phyloP scores from a whole-genome alignment of 2,329 filamentous ascomycete genomes.

The Fusarium redolens region DNA sequence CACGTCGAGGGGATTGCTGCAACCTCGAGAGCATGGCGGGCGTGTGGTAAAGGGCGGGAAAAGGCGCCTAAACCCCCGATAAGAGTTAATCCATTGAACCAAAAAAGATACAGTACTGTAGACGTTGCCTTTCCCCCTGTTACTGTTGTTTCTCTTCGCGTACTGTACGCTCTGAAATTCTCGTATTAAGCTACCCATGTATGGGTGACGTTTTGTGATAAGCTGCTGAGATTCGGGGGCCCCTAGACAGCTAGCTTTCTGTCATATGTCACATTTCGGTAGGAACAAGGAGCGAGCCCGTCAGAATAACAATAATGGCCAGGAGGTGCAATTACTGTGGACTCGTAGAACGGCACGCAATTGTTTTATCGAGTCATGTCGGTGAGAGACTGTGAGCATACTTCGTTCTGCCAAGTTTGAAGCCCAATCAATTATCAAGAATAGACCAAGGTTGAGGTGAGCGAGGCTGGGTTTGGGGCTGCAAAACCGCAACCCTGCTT shows the following conservation, averaged over 20 bases:
- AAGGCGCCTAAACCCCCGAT: conserved; percentile 12
- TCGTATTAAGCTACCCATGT: conserved; percentile 28
- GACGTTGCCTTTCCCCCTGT: conserved; percentile 17
- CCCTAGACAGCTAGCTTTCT: conserved; percentile 1
- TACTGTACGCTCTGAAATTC: background rate
- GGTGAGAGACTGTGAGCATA: background rate
- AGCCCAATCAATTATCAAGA: background rate
- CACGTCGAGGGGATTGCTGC: conserved; percentile 23
- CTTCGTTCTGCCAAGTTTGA: background rate
- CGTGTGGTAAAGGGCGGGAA: conserved; percentile 25
- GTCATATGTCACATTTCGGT: conserved; percentile 33
- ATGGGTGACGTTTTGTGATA: conserved; percentile 22
- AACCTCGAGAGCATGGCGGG: conserved; percentile 26
- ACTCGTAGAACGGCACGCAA: conserved; percentile 5
- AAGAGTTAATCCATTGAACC: background rate
- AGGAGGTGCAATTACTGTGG: conserved; percentile 8
- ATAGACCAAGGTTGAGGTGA: background rate
- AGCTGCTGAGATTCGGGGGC: conserved; percentile 26
- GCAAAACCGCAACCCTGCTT: conserved; percentile 13
- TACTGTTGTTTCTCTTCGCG: background rate
- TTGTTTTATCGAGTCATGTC: conserved; percentile 10
- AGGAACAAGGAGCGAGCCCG: conserved; percentile 2
- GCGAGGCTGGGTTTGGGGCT: background rate
- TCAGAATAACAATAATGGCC: conserved; percentile 15
- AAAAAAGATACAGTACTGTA: background rate